phyloP scores from a whole-genome alignment of 176 grass and related monocot species.

The Oryza rufipogon region DNA sequence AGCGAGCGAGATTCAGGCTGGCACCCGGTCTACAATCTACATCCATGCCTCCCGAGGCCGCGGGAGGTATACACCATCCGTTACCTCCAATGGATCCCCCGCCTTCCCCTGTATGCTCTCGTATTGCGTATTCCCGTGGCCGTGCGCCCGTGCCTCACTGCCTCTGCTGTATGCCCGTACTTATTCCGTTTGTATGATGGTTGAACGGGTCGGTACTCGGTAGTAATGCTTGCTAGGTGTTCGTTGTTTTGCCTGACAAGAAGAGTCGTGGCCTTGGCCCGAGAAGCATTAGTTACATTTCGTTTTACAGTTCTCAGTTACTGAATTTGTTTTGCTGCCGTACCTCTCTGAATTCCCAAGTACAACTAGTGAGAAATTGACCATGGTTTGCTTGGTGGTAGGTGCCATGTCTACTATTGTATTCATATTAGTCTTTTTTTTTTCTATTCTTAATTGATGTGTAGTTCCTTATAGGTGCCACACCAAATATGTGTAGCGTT shows the following conservation, averaged over 20 bases:
- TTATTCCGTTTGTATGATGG: no score
- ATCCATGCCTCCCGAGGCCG: neutral
- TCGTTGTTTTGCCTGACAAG: conserved; percentile 11
- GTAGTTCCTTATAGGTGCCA: neutral
- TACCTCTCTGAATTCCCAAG: neutral
- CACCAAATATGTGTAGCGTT: neutral
- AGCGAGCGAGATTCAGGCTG: neutral
- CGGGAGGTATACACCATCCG: neutral
- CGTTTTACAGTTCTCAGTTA: neutral
- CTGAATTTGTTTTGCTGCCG: neutral
- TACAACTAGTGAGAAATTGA: neutral
- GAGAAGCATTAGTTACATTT: neutral
- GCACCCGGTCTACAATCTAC: neutral
- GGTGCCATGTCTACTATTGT: neutral
- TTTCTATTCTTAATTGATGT: neutral
- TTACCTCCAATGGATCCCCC: no score
- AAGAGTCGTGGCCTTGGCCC: neutral
- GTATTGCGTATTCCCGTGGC: no score
- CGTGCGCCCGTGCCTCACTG: no score
- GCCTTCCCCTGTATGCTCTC: no score
- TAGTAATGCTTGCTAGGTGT: conserved; percentile 2
- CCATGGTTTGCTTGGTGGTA: neutral
- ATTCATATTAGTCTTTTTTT: neutral
- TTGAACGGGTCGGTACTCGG: neutral
- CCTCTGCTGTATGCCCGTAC: no score